Base-by-base conservation (phyloP, 2,329 filamentous ascomycete genomes). In the Botrytis tulipae region DNA sequence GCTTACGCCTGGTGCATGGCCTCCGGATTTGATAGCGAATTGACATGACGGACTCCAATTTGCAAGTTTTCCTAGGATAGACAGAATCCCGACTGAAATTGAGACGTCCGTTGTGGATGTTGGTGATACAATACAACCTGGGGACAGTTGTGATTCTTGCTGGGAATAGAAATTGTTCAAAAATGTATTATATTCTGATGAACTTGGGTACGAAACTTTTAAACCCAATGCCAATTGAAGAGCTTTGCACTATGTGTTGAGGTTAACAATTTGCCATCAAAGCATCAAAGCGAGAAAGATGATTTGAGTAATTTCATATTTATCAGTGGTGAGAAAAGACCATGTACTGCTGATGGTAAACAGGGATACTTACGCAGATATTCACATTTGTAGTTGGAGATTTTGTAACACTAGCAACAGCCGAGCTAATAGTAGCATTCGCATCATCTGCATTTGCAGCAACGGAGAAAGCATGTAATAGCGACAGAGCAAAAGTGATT, bases 11-110 rank as follows among this genome's bases (percentile, higher is more conserved):
- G 48, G 32, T 9, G 25, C 42, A 68, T 68, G 62, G 2, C 71
- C 71, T 16, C 44, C 62, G 10, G 44, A 65, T 48, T 44, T 48
- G 32, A 37, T 60, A 40, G 71, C 61, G 32, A 72, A 72, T 59
- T 59, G 42, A 14, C 63, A 66, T 35, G 63, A 66, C 25, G 63
- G 44, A 14, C 22, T 48, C 63, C 63, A 66, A 25, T 37, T 40
- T 5, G 65, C 20, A 6, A 18, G n/a, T 29, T 40, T 40, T 4
- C 65, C 46, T 10, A 51, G 32, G 29, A n/a, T 29, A 12, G 65
- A 67, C 35, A 67, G 6, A 51, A 67, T 51, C 10, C 32, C 32
- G 1, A 67, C 25, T 18, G 65, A 48, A 22, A 40, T 54, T 1
- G 65, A 67, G 32, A 67, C 65, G 0, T 67, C 65, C 20, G 0